These are phyloP conservation scores for Hyaloscypha bicolor DNA, from an alignment of 495 filamentous ascomycete genomes.

Conservation along the genomic window DNA sequence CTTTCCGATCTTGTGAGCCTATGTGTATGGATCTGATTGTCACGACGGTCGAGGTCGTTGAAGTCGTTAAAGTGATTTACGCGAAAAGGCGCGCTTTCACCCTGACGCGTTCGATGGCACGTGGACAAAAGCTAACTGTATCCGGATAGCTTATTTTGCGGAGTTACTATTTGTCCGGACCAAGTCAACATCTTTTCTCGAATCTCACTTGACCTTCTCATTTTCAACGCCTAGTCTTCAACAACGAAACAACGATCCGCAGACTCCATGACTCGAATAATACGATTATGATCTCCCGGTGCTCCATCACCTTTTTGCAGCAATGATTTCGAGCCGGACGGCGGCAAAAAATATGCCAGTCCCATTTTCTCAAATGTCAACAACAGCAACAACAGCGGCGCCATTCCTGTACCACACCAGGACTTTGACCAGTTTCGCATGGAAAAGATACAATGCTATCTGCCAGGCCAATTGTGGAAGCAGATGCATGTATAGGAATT, in stretches of 20 bases:
- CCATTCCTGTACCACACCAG: conserved; percentile 76
- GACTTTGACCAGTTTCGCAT: conserved; percentile 49
- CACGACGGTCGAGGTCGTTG: background rate
- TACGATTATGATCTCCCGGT: background rate
- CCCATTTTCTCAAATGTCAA: conserved; percentile 7
- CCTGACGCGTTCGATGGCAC: background rate
- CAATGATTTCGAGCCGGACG: background rate
- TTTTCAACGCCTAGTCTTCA: background rate
- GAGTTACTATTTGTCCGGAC: background rate
- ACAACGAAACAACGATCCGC: background rate
- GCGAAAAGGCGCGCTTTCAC: conserved; percentile 2
- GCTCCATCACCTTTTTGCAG: background rate
- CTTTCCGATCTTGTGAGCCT: background rate
- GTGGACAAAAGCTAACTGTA: background rate
- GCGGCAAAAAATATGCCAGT: background rate
- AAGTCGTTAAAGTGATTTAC: conserved; percentile 3
- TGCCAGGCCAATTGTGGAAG: background rate
- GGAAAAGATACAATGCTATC: conserved; percentile 21
- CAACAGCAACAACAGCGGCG: conserved; percentile 23
- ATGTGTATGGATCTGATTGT: conserved; percentile 4
- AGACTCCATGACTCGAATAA: background rate
- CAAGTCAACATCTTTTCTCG: background rate
- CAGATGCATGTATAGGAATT: background rate
- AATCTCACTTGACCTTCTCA: background rate
- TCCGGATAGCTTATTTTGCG: background rate